Conservation (phyloP, 2,329 filamentous ascomycete species). For the Colletotrichum sojae region DNA sequence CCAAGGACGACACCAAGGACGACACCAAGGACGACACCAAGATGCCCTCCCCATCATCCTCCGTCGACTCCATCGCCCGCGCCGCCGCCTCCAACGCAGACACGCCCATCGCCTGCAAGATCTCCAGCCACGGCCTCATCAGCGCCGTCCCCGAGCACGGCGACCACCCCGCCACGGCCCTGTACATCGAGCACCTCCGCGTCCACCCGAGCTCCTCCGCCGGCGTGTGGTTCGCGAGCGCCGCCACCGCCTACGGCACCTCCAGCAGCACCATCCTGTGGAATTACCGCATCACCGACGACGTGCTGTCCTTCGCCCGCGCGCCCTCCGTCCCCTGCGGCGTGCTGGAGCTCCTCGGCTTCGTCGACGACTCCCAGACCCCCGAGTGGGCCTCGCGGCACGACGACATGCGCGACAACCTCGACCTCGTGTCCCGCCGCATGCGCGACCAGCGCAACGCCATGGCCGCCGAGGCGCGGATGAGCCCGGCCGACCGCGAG, state of each 20-base stretch:
- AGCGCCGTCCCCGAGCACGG: conserved; percentile 57
- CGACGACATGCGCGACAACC: conserved; percentile 52
- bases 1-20: not conserved
- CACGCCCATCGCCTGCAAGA: conserved; percentile 62
- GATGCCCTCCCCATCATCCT: conserved; percentile 43
- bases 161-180: conserved; percentile 46
- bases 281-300: conserved; percentile 71
- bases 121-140: conserved; percentile 62
- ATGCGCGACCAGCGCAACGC: conserved; percentile 57
- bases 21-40: conserved; percentile 14
- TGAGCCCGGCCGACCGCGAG: conserved; percentile 59
- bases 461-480: conserved; percentile 58
- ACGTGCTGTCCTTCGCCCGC: conserved; percentile 64
- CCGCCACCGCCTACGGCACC: conserved; percentile 68
- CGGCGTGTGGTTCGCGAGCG: conserved; percentile 71
- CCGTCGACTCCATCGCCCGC: conserved; percentile 54
- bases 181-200: conserved; percentile 64
- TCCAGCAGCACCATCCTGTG: conserved; percentile 70
- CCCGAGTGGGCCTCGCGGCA: conserved; percentile 67
- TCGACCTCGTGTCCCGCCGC: conserved; percentile 55
- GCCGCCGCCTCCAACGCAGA: conserved; percentile 46
- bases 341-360: conserved; percentile 67
- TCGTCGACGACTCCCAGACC: conserved; percentile 65
- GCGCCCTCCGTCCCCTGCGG: conserved; percentile 71
- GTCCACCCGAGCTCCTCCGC: conserved; percentile 50